phyloP scores from a whole-genome alignment of 495 filamentous ascomycete species.

The Trichoderma asperelloides region DNA sequence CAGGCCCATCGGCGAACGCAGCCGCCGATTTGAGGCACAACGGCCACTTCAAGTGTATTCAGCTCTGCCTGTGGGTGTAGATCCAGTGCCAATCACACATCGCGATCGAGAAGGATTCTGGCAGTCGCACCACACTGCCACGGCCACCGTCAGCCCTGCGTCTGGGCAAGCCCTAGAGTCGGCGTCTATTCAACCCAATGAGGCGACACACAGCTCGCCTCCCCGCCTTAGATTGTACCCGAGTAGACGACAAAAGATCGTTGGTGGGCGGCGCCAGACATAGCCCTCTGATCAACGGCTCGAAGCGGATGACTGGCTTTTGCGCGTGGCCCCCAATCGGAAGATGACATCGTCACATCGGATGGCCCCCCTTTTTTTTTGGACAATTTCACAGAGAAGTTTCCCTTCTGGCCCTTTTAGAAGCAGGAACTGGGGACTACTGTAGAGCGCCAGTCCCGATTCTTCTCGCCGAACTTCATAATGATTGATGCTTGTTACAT shows the following conservation, averaged over 20 bases:
- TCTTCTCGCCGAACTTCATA: neutral
- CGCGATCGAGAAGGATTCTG: conserved; percentile 2
- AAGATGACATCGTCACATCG: conserved; percentile 4
- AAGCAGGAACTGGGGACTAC: too few species aligned
- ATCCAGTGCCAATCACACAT: neutral
- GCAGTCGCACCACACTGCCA: neutral
- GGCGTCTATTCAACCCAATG: conserved; percentile 11
- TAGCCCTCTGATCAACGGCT: conserved; percentile 5
- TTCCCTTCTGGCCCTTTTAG: neutral
- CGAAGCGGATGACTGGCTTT: neutral
- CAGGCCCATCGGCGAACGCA: neutral
- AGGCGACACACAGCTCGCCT: neutral
- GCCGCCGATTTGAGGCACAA: neutral
- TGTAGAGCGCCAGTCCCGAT: too few species aligned
- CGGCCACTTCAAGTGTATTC: neutral
- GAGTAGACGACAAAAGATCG: conserved; percentile 1
- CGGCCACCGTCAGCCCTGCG: conserved; percentile 8
- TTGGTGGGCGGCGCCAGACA: neutral
- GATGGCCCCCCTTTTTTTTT: neutral
- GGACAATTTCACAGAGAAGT: neutral
- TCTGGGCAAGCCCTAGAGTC: neutral
- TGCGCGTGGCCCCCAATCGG: conserved; percentile 3
- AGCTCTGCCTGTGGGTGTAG: neutral
- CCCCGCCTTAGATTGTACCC: neutral
- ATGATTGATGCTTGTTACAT: neutral